Evolutionary conservation across 345 rosid genomes (phyloP), one percentile per base, ranked within the genome.

Genomic region (Geranium brycei): DNA sequence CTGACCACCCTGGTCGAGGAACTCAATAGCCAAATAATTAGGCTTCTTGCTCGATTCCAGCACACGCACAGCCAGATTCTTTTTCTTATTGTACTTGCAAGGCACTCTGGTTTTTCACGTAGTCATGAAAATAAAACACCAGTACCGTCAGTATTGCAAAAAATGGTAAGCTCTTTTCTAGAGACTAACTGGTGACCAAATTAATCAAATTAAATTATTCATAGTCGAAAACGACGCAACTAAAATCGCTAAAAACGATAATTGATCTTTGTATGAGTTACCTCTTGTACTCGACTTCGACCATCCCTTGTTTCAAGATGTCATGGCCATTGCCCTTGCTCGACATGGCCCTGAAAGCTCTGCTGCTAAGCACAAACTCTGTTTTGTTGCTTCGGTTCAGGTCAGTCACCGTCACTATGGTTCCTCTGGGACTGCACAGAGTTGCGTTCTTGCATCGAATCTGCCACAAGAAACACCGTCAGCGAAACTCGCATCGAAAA

Each of bases 1-100:
- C 73, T 93, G 97, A 8, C 99, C 99, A 18, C 99, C 99, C 72
- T 90, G 97, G 71, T 86, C 80, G 66, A 90, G 71, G 47, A 90
- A 56, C 72, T 88, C 86, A 6, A 93, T 64, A 15, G 95, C 87
- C 69, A 93, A 67, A 75, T 90, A 86, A 61, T 79, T 17, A 57
- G 96, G 87, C 30, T 93, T 82, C 14, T 75, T 38, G 79, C 96
- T 93, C 57, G 99, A 85, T 75, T 93, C 99, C 78, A 90, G 97
- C 0, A 93, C 99, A 62, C 96, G 73, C 19, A 93, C 85, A 0
- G 80, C 85, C 79, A 93, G 57, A 59, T 93, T 90, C 76, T 76
- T 66, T 41, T 67, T 77, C 56, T 35, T 23, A 23, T 82, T 81
- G 78, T 80, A 93, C 4, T 81, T 84, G 61, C 99, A 93, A 11